A percentile compares a stretch with the other conserved stretches of the same genome.
Evolutionary conservation across 129 eudicot genomes (phyloP).

Genomic region (Tanacetum coccineum): DNA sequence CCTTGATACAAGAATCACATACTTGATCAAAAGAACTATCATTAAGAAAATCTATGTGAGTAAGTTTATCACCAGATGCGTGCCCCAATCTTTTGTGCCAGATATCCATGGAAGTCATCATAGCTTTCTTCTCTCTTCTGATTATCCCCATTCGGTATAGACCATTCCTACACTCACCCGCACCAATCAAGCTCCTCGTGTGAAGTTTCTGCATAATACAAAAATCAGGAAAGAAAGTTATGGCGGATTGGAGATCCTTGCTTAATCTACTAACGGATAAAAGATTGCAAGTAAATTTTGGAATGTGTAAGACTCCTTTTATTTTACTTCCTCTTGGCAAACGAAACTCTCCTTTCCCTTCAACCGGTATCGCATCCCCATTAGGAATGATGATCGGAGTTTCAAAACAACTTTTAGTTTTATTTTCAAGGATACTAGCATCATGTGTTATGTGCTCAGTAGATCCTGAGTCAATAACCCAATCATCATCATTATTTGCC

Average conservation of each 20-base stretch:
- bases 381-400: neutral
- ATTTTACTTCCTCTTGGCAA: neutral
- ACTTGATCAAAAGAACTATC: neutral
- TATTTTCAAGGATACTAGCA: conserved; percentile 4
- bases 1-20: neutral
- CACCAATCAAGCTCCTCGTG: neutral
- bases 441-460: conserved; percentile 4
- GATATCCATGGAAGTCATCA: neutral
- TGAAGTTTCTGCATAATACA: neutral
- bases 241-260: neutral
- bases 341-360: neutral
- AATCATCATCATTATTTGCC: neutral
- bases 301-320: neutral
- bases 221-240: neutral
- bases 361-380: neutral
- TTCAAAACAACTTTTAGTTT: neutral
- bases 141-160: neutral
- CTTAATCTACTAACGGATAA: neutral
- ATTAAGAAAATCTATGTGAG: conserved; percentile 1
- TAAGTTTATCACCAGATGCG: neutral
- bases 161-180: neutral
- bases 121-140: neutral
- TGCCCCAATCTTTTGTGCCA: neutral
- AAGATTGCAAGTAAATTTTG: neutral
- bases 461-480: conserved; percentile 4